Base-by-base conservation (phyloP, 2,329 filamentous ascomycete genomes). In the Parafenestella ontariensis region DNA sequence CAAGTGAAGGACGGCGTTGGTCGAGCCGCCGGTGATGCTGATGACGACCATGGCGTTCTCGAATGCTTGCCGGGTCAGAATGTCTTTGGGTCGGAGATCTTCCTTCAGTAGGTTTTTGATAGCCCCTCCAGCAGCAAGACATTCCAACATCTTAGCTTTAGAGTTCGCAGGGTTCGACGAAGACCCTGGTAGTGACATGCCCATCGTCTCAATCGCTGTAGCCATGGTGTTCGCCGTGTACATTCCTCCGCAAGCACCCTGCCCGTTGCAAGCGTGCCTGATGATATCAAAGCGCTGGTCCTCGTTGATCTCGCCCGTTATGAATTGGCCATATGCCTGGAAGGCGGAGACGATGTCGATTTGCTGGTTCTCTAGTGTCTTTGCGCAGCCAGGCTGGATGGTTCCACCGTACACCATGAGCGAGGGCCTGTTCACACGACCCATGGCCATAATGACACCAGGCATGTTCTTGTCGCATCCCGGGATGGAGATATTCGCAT, bases 381-480 rank as follows among this genome's bases (percentile, higher is more conserved):
- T 85, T 51, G 90, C 91, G 79, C 93, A 97, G 42, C 95, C 95
- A 33, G 95, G 91, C 74, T 90, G 88, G 75, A 98, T 99, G 37
- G 91, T 92, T 44, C 95, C 95, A 65, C 95, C 95, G 72, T 99
- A 99, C 26, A 99, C 91, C 95, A 99, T 99, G 73, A 99, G 83
- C 68, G 91, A 92, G 26, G 95, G 95, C 42, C 95, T 84, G 82
- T 99, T 98, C 64, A 97, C 87, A 66, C 95, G 87, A 33, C 92
- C 94, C 91, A 97, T 97, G 52, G 93, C 95, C 78, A 83, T 83
- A 55, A 83, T 77, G 43, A 83, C 80, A 72, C 80, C 79, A n/a
- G 76, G 76, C 95, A 99, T 98, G 81, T 99, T 99, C 87, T 99
- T 99, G 85, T 99, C 95, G 79, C 95, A 99, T 44, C 95, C 95